Conservation (phyloP, 1,284 basidiomycete species). For the Cystobasidiaceae sp. region DNA sequence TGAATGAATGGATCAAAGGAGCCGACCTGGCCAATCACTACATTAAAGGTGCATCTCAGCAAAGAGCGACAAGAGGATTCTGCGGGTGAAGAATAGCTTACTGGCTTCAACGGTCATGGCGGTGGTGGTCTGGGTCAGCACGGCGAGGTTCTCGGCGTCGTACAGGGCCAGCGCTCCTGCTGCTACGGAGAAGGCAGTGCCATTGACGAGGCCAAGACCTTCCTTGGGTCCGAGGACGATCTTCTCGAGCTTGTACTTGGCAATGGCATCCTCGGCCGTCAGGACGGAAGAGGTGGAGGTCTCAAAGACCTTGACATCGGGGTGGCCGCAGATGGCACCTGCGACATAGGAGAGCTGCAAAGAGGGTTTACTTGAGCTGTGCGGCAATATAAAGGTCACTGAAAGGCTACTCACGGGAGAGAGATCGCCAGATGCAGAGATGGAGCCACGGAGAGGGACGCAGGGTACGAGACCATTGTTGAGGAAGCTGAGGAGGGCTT, state of each 20-base stretch:
- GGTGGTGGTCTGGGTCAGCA: slow-evolving; percentile 69
- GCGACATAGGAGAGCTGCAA: slow-evolving; percentile 79
- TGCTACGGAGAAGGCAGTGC: slow-evolving; percentile 68
- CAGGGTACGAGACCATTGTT: slow-evolving; percentile 68
- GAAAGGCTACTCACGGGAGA: slow-evolving; percentile 42
- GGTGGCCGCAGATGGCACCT: slow-evolving; percentile 68
- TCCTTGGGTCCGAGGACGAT: slow-evolving; percentile 72
- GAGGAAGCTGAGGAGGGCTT: slow-evolving; percentile 70
- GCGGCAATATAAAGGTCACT: not conserved
- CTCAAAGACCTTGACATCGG: slow-evolving; percentile 65
- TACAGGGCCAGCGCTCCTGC: slow-evolving; percentile 54
- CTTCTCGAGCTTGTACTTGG: slow-evolving; percentile 60
- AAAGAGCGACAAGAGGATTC: not conserved
- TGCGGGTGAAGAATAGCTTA: not conserved
- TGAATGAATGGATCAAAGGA: slow-evolving; percentile 78
- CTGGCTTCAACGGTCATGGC: slow-evolving; percentile 75
- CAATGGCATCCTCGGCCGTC: slow-evolving; percentile 62
- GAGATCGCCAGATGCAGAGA: slow-evolving; percentile 66
- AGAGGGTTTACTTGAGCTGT: slow-evolving; percentile 59
- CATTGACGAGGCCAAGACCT: slow-evolving; percentile 69
- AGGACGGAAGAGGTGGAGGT: slow-evolving; percentile 43
- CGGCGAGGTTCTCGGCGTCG: slow-evolving; percentile 65
- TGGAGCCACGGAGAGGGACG: slow-evolving; percentile 75
- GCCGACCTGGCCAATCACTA: slow-evolving; percentile 58
- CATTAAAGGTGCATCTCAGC: not conserved